Conservation (phyloP, 2,329 filamentous ascomycete genomes). For the Talaromyces amestolkiae region DNA sequence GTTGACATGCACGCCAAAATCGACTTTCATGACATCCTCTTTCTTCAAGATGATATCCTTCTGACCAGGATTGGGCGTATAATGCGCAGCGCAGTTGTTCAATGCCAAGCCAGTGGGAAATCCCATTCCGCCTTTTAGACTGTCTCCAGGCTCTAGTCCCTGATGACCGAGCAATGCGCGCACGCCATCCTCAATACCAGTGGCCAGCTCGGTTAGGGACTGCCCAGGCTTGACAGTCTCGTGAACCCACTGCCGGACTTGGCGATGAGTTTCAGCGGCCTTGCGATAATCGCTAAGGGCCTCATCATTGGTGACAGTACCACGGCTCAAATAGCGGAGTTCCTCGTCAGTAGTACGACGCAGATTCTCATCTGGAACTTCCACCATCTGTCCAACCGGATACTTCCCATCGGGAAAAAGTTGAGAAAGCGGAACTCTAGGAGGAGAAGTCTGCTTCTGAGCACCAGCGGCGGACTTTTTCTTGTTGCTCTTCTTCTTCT, state of each 20-base stretch:
- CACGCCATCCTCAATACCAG: conserved; percentile 56
- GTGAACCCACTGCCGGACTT: conserved; percentile 54
- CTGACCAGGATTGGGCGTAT: conserved; percentile 56
- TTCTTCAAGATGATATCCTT: conserved; percentile 69
- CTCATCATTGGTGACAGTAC: conserved; percentile 44
- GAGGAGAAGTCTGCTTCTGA: conserved; percentile 46
- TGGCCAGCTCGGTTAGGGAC: conserved; percentile 50
- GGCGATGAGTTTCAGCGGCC: conserved; percentile 56
- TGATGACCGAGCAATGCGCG: conserved; percentile 51
- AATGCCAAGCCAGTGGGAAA: conserved; percentile 57
- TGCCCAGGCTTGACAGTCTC: conserved; percentile 51
- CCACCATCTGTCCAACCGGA: conserved; percentile 48
- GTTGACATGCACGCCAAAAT: conserved; percentile 78
- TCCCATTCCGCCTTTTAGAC: conserved; percentile 52
- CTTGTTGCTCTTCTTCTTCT: conserved; percentile 23
- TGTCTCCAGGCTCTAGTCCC: conserved; percentile 53
- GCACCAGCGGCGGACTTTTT: conserved; percentile 21
- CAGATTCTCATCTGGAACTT: conserved; percentile 40
- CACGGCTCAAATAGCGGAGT: conserved; percentile 40
- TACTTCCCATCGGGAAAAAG: conserved; percentile 48
- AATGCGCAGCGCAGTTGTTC: conserved; percentile 57
- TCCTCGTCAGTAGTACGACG: conserved; percentile 50
- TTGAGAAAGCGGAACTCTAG: conserved; percentile 46
- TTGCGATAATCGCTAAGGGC: conserved; percentile 56
- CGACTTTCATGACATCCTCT: conserved; percentile 77